phyloP scores from a whole-genome alignment of 1,139 yeast species.

The Zygosaccharomyces sapae region DNA sequence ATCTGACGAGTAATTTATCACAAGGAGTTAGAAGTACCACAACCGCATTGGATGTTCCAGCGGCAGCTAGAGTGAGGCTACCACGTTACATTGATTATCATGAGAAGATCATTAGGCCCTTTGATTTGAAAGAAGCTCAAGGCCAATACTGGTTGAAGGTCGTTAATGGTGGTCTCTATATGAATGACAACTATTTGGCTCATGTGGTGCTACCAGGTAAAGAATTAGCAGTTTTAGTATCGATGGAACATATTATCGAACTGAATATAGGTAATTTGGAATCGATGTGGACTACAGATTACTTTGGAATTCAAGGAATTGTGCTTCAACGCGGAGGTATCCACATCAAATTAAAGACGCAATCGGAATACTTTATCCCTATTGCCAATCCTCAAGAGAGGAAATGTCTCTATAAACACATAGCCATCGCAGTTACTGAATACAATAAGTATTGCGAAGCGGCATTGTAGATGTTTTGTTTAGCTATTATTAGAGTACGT shows the following conservation, averaged over 20 bases:
- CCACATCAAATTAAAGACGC: slow-evolving; percentile 56
- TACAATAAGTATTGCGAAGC: slow-evolving; percentile 57
- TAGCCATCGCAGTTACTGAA: slow-evolving; percentile 76
- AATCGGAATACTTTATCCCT: slow-evolving; percentile 74
- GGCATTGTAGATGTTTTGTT: slow-evolving; percentile 22
- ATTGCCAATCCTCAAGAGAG: slow-evolving; percentile 65
- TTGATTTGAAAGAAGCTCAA: slow-evolving; percentile 78
- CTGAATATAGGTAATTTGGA: slow-evolving; percentile 60
- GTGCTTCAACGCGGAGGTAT: slow-evolving; percentile 80
- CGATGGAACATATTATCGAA: slow-evolving; percentile 66
- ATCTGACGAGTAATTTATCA: slow-evolving; percentile 85
- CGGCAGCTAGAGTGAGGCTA: slow-evolving; percentile 73
- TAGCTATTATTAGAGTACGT: not conserved
- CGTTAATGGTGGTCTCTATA: slow-evolving; percentile 73
- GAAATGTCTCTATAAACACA: slow-evolving; percentile 63
- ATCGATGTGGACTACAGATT: slow-evolving; percentile 33
- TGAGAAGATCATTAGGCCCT: slow-evolving; percentile 63
- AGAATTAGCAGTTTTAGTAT: slow-evolving; percentile 71
- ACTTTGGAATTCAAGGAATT: slow-evolving; percentile 40
- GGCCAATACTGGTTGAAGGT: slow-evolving; percentile 92
- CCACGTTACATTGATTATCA: slow-evolving; percentile 73
- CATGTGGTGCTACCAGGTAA: slow-evolving; percentile 80
- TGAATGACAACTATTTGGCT: slow-evolving; percentile 73
- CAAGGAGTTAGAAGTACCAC: slow-evolving; percentile 94
- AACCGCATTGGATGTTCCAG: slow-evolving; percentile 79